These are phyloP conservation scores for Tanacetum coccineum DNA, from an alignment of 129 eudicot genomes.

Conservation along the genomic window DNA sequence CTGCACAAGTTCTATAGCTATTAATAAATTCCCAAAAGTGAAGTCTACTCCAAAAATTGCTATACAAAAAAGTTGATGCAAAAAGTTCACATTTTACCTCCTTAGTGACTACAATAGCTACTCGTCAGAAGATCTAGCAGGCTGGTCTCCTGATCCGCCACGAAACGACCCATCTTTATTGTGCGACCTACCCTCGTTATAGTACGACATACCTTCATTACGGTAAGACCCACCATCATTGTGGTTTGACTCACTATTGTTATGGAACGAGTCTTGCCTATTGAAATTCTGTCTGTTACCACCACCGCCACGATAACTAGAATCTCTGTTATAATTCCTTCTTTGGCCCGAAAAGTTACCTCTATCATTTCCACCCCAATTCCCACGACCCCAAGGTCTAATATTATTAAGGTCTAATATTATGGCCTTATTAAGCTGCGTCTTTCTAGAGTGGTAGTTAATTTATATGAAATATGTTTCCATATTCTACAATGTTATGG, in stretches of 20 bases:
- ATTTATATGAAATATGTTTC: too few species aligned
- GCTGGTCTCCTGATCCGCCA: conserved; percentile 32
- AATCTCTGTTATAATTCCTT: conserved; percentile 39
- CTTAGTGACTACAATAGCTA: too few species aligned
- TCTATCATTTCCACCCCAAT: conserved; percentile 47
- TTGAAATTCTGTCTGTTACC: conserved; percentile 15
- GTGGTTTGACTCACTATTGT: not conserved
- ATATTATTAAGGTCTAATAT: too few species aligned
- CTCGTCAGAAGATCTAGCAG: conserved; percentile 31
- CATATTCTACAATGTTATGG: too few species aligned
- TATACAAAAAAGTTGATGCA: conserved; percentile 51
- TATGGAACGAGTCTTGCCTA: conserved; percentile 23
- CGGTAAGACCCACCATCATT: conserved; percentile 6
- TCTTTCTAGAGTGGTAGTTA: too few species aligned
- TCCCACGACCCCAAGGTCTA: conserved; percentile 34
- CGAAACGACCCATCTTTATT: conserved; percentile 34
- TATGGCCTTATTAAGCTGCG: too few species aligned
- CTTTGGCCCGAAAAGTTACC: conserved; percentile 47
- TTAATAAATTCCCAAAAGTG: conserved; percentile 9
- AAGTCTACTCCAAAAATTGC: conserved; percentile 31
- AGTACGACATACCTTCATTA: not conserved
- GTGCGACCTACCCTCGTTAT: not conserved
- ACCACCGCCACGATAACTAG: conserved; percentile 28
- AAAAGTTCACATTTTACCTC: too few species aligned
- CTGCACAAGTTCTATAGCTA: conserved; percentile 28